Percentiles rank a stretch among this genome's conserved stretches.
Conservation (phyloP, 139 green algal species). For the Closterium sp. region DNA sequence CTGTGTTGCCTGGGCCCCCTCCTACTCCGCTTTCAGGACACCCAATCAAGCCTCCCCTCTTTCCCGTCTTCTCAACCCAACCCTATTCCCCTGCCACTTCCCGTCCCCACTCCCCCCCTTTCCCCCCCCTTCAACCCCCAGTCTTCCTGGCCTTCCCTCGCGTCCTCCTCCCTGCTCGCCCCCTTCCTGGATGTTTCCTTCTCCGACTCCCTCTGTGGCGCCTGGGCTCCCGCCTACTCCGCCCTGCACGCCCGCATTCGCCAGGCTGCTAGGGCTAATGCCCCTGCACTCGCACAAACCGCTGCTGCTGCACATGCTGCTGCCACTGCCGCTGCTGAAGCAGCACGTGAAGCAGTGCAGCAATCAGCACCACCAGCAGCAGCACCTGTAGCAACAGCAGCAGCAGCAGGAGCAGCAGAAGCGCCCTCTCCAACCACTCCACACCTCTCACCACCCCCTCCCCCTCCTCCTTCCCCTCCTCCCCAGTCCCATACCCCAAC, state of each 20-base stretch:
- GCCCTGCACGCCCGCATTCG: neutral
- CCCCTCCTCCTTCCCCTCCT: neutral
- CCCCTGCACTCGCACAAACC: neutral
- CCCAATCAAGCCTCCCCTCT: no score
- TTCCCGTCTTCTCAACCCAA: no score
- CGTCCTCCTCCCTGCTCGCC: neutral
- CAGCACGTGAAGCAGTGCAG: neutral
- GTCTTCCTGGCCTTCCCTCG: neutral
- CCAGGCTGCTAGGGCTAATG: neutral
- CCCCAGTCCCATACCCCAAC: neutral
- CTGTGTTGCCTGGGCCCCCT: neutral
- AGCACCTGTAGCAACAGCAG: neutral
- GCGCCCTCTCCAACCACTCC: neutral
- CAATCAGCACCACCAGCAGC: neutral
- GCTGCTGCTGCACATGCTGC: neutral
- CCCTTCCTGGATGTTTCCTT: neutral
- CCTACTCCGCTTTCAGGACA: neutral
- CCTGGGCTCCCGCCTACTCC: neutral
- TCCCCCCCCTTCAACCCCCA: no score
- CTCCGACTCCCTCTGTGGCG: neutral
- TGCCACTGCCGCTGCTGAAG: neutral
- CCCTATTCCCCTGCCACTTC: no score
- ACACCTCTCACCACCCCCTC: neutral
- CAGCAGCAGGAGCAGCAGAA: neutral
- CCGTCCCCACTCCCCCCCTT: no score